Base-by-base conservation (phyloP, 2,329 filamentous ascomycete genomes). In the Aspergillus versicolor region DNA sequence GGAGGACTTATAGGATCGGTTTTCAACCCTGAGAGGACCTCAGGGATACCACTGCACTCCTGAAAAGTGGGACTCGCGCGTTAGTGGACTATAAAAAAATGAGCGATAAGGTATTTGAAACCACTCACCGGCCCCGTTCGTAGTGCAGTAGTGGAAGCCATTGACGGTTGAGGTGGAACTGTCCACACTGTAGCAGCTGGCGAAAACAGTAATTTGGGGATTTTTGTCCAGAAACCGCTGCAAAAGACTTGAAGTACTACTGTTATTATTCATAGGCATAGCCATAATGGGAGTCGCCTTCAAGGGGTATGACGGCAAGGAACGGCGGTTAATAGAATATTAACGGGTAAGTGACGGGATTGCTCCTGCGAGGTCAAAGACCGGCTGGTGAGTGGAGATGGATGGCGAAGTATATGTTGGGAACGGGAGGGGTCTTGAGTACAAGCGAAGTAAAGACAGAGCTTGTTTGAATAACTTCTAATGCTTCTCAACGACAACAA, bases 61-160 rank as follows among this genome's bases (percentile, higher is more conserved):
- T 88, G 72, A 52, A 55, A 49, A 19, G 13, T 13, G 24, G 37
- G 44, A 6, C 37, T 34, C 5, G 37, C 27, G 19, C 9, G 43
- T 64, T 19, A 61, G 57, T 50, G 53, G 17, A 22, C 24, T 27
- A 43, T 34, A 6, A 8, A 48, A 21, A 19, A 13, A 12, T 37
- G 21, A 34, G 22, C 17, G 37, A n/a, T 17, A 34, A 7, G 27
- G 12, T 30, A 44, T 19, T n/a, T 12, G 43, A 22, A 54, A 19
- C 47, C 54, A 76, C 83, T 60, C 82, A 88, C 87, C 89, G 84
- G 88, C 84, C 81, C 86, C 88, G 84, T 87, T 84, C 81, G 90
- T 92, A 90, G 92, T 92, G 86, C 89, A 95, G 87, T 95, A 96
- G 82, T 96, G 92, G 80, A 94, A 89, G 75, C 90, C 90, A 75